Evolutionary conservation across 306 rosid species (phyloP).

Genomic region (Macrotyloma uniflorum): DNA sequence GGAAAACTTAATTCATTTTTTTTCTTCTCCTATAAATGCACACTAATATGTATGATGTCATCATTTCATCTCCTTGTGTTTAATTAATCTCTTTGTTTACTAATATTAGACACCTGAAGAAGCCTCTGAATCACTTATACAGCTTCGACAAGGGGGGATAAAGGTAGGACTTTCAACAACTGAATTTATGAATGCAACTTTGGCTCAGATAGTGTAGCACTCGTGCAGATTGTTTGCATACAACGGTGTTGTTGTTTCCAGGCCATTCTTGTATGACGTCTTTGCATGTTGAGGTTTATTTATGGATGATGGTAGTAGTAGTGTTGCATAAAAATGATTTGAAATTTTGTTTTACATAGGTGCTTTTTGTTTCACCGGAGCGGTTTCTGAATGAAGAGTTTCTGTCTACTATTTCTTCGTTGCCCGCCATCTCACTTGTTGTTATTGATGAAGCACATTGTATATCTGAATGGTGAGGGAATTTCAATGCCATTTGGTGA

Average conservation of each 20-base stretch:
- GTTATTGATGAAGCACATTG: conserved; percentile 97
- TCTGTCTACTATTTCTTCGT: conserved; percentile 62
- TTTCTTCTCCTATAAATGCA: not conserved
- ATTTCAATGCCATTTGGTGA: conserved; percentile 16
- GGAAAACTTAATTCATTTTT: not conserved
- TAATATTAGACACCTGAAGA: conserved; percentile 67
- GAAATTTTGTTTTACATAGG: conserved; percentile 53
- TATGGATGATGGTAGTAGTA: not conserved
- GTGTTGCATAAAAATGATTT: conserved; percentile 17
- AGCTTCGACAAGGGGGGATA: conserved; percentile 66
- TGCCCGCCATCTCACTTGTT: conserved; percentile 66
- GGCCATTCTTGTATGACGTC: not conserved
- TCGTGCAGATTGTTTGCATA: conserved; percentile 29
- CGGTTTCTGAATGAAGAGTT: conserved; percentile 85
- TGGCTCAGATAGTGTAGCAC: conserved; percentile 11
- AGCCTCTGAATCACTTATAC: conserved; percentile 65
- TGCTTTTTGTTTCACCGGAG: conserved; percentile 94
- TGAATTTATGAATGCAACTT: not conserved
- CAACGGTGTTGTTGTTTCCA: conserved; percentile 3
- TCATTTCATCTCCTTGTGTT: not conserved
- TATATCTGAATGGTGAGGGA: conserved; percentile 89
- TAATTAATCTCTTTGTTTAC: not conserved
- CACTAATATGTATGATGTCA: not conserved
- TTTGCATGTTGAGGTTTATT: conserved; percentile 18
- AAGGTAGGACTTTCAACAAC: conserved; percentile 55